Conservation (phyloP, 1,284 basidiomycete species). For the Trametes polyzona region DNA sequence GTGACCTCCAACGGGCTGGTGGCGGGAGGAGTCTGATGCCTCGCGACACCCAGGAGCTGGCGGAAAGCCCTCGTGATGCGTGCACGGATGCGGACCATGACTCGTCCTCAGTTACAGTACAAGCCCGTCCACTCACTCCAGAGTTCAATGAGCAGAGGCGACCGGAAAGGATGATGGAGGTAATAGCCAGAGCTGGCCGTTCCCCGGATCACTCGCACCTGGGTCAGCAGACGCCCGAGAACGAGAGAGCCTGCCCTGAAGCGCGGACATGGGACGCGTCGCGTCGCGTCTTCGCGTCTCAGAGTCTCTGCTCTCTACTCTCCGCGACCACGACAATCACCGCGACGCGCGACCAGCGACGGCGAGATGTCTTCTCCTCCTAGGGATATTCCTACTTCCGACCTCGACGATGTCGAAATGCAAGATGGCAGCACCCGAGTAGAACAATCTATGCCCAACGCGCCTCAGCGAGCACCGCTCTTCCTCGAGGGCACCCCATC, state of each 20-base stretch:
- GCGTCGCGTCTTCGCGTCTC: conserved; percentile 19
- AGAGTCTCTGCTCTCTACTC: background rate
- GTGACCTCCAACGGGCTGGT: too few species aligned
- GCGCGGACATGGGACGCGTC: conserved; percentile 26
- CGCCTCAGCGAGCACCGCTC: conserved; percentile 51
- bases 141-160: background rate
- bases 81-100: too few species aligned
- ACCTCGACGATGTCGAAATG: conserved; percentile 61
- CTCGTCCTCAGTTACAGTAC: too few species aligned
- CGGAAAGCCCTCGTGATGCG: too few species aligned
- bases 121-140: too few species aligned
- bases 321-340: background rate
- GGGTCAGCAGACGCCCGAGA: conserved; percentile 13
- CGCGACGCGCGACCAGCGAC: conserved; percentile 4
- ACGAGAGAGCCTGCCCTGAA: conserved; percentile 30
- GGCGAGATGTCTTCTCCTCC: conserved; percentile 68
- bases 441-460: conserved; percentile 50
- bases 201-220: too few species aligned
- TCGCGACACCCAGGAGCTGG: too few species aligned
- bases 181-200: too few species aligned
- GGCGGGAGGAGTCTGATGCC: too few species aligned
- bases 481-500: conserved; percentile 69
- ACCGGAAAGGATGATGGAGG: too few species aligned
- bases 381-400: conserved; percentile 68
- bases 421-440: conserved; percentile 39